Evolutionary conservation across 1,284 basidiomycete genomes (phyloP), one percentile per base, ranked within the genome.

Genomic region (Boletellus sp.): DNA sequence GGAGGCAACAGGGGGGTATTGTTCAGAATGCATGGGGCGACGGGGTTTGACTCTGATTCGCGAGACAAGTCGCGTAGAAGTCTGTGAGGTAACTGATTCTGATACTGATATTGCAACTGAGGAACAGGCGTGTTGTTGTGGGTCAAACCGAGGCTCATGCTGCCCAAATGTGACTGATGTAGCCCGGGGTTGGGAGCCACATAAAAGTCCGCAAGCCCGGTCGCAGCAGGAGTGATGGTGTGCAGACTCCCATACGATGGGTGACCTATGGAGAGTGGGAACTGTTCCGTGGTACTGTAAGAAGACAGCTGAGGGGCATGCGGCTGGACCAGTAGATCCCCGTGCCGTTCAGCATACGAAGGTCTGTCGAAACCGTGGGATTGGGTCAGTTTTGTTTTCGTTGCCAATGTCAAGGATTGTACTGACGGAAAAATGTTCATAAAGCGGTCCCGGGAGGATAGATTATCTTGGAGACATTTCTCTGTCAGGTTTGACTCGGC

Each of bases 321-420:
- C 21, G 33, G 5, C 16, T 37, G 15, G 18, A 15, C 1, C 33
- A 30, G 30, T 8, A 28, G 11, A 19, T 15, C 32, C 28, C 47
- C 37, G 6, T 28, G 13, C 10, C 38, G 45, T 35, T 47, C 32
- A n/a, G 4, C 12, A 32, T 21, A 44, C 2, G 24, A 12, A 19
- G 30, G 37, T 33, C 59, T 60, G 28, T 39, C 12, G 16, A 8
- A 24, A 51, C 30, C 2, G 2, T 19, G 19, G 22, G 22, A 8
- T 36, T 8, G 10, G 1, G n/a, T 61, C 38, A 64, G 37, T 12
- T 30, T 43, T 24, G 19, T 33, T 37, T 43, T 45, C 13, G 2
- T 15, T 2, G 4, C 21, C 28, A 18, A 21, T 3, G 18, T 21
- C 37, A 28, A 44, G 5, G 24, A 0, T 16, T 32, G 16, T 7